Evolutionary conservation across 805 yeast genomes (phyloP).

Genomic region (Allodekkera sacchari): DNA sequence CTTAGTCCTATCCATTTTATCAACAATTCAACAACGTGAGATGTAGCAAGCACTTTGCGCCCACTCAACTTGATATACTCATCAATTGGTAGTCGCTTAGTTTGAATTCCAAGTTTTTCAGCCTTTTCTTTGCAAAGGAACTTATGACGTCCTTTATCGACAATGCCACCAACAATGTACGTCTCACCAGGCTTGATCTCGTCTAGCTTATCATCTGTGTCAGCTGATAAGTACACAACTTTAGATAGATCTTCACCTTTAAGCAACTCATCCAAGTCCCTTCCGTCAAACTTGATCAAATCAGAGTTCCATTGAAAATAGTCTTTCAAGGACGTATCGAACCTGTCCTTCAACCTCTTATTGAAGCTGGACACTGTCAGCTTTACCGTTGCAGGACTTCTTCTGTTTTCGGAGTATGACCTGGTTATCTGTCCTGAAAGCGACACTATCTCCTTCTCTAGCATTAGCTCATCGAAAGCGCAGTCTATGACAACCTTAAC

Average conservation of each 20-base stretch:
- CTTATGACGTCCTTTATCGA: constrained; percentile 88
- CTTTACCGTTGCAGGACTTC: constrained; percentile 42
- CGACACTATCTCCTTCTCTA: constrained; percentile 58
- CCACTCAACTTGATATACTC: constrained; percentile 78
- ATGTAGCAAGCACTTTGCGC: constrained; percentile 82
- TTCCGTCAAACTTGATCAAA: constrained; percentile 42
- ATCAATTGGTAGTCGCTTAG: constrained; percentile 80
- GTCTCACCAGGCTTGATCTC: constrained; percentile 61
- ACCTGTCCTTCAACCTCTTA: constrained; percentile 56
- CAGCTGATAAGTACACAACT: constrained; percentile 74
- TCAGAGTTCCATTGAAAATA: constrained; percentile 55
- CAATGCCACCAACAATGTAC: constrained; percentile 91
- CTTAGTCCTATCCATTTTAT: constrained; percentile 68
- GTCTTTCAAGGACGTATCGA: constrained; percentile 53
- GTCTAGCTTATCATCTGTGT: constrained; percentile 63
- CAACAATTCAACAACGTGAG: constrained; percentile 87
- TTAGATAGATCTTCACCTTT: constrained; percentile 24
- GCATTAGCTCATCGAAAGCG: constrained; percentile 85
- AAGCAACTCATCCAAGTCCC: constrained; percentile 23
- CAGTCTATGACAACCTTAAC: constrained; percentile 73
- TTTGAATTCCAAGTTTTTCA: constrained; percentile 53
- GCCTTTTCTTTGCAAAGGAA: constrained; percentile 78
- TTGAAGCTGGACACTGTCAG: constrained; percentile 58
- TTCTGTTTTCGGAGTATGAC: constrained; percentile 70
- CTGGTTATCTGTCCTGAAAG: constrained; percentile 75